Base-by-base conservation (phyloP, 2,329 filamentous ascomycete species). In the Colletotrichum graminicola region DNA sequence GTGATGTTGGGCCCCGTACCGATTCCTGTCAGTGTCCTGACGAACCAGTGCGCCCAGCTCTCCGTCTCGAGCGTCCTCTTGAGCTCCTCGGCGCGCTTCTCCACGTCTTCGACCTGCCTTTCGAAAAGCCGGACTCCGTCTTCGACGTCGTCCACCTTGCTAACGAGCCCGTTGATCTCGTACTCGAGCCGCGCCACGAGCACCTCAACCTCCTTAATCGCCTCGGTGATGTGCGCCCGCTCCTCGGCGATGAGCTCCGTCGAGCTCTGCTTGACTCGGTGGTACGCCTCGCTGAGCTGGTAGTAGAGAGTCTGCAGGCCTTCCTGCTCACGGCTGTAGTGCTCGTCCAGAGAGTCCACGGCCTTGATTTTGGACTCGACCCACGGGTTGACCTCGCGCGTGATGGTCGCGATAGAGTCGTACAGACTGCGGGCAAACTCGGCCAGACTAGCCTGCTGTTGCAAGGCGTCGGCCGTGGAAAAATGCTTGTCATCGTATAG, bases 141-240 rank as follows among this genome's bases (percentile, higher is more conserved):
- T 77, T 97, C 94, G 11, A 97, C 93, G 77, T 98, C 95, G 76
- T 93, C 88, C 12, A 97, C 92, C 76, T 94, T 94, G 59, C 91
- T 90, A 60, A 90, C 86, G n/a, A 98, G 84, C 21, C 91, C 90
- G 71, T 92, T 89, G 73, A 98, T 91, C 83, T 98, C 95, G 80
- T 98, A 98, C 77, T 98, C 95, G 66, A 98, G 85, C 80, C 95
- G 95, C 26, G 94, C 94, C 3, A 92, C 90, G 49, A 97, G 84
- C 29, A 92, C 88, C 79, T 97, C 94, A 18, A 98, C 86, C 74
- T 96, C 93, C 79, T 92, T 92, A 72, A 94, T 85, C 21, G 88
- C 87, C 77, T 96, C 93, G 5, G 88, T 89, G 47, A 97, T 84
- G 63, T 88, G 86, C 29, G 87, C 86, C 51, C 91, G 89, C 80